phyloP scores from a whole-genome alignment of 2,329 filamentous ascomycete species.

The Aspergillus glaucus region DNA sequence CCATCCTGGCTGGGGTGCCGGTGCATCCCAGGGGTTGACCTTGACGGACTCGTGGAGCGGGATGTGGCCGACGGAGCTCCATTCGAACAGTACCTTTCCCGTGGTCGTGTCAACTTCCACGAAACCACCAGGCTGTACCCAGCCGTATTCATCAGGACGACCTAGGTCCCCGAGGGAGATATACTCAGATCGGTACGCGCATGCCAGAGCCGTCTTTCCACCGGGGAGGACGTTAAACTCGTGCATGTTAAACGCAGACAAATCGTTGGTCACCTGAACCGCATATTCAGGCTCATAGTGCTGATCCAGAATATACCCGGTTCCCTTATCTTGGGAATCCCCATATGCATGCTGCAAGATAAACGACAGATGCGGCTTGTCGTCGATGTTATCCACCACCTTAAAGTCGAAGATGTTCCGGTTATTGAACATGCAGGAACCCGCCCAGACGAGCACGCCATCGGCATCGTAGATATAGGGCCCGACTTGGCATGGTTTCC shows the following conservation, averaged over 20 bases:
- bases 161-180: constrained; percentile 24
- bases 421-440: constrained; percentile 42
- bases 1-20: constrained; percentile 18
- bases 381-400: constrained; percentile 39
- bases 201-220: constrained; percentile 29
- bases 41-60: constrained; percentile 26
- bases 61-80: constrained; percentile 30
- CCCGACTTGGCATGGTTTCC: constrained; percentile 40
- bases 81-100: constrained; percentile 29
- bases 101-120: constrained; percentile 33
- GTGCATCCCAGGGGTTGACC: constrained; percentile 13
- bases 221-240: constrained; percentile 35
- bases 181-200: constrained; percentile 16
- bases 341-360: constrained; percentile 31
- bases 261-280: constrained; percentile 25
- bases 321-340: constrained; percentile 38
- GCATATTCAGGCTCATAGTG: constrained; percentile 40
- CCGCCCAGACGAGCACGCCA: constrained; percentile 45
- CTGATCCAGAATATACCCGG: constrained; percentile 44
- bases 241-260: constrained; percentile 34
- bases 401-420: constrained; percentile 44
- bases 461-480: constrained; percentile 47
- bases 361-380: constrained; percentile 43
- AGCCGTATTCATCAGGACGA: constrained; percentile 25
- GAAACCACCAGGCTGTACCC: constrained; percentile 30